phyloP scores from a whole-genome alignment of 495 filamentous ascomycete genomes.

The Bacidia gigantensis region DNA sequence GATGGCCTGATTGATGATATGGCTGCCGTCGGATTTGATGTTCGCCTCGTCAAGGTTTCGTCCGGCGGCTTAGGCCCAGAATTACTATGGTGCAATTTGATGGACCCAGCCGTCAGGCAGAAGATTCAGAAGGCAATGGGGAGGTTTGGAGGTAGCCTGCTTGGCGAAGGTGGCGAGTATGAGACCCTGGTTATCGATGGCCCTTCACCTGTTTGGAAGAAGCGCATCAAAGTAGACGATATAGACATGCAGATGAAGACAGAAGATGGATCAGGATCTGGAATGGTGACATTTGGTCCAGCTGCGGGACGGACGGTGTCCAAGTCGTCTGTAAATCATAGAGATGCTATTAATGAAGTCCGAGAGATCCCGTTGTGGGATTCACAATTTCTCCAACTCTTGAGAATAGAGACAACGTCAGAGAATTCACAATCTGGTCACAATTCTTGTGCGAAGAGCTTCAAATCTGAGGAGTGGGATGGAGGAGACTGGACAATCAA shows the following conservation, averaged over 20 bases:
- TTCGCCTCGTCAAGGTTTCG: slow-evolving; percentile 86
- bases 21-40: slow-evolving; percentile 58
- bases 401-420: slow-evolving; percentile 10
- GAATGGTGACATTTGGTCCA: slow-evolving; percentile 44
- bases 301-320: slow-evolving; percentile 35
- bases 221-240: slow-evolving; percentile 49
- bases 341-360: slow-evolving; percentile 28
- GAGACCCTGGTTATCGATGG: slow-evolving; percentile 84
- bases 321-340: slow-evolving; percentile 29
- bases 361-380: slow-evolving; percentile 35
- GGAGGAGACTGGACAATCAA: not conserved
- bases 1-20: slow-evolving; percentile 66
- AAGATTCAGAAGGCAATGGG: slow-evolving; percentile 48
- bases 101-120: slow-evolving; percentile 33
- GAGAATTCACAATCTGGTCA: not conserved
- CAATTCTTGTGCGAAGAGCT: not conserved
- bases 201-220: slow-evolving; percentile 55
- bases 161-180: slow-evolving; percentile 94
- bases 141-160: slow-evolving; percentile 53
- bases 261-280: slow-evolving; percentile 35
- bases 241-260: slow-evolving; percentile 23
- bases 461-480: not conserved
- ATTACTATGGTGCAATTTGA: slow-evolving; percentile 74
- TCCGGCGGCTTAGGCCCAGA: slow-evolving; percentile 73
- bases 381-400: slow-evolving; percentile 23